Percentiles rank a stretch among this genome's conserved stretches.
Evolutionary conservation across 495 filamentous ascomycete species (phyloP).

Genomic region (Arthonia radiata): DNA sequence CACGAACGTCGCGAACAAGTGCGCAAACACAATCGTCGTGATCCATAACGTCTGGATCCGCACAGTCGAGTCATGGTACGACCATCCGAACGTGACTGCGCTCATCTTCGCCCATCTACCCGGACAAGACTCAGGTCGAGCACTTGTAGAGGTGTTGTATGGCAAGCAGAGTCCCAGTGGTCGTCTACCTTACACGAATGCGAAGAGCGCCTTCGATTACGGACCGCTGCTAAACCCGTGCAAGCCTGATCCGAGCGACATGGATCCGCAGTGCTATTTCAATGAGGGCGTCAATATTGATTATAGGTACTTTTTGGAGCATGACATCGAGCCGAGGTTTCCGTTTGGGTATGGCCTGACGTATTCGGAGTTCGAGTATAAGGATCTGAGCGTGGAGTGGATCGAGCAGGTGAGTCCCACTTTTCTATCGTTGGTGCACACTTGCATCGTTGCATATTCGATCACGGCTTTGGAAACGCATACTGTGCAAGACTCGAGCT

Average conservation of each 20-base stretch:
- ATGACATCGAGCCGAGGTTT: conserved; percentile 5
- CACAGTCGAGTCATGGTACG: conserved; percentile 6
- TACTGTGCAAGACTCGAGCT: no score
- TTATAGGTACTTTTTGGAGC: conserved; percentile 73
- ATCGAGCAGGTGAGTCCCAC: no score
- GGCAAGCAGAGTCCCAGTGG: conserved; percentile 9
- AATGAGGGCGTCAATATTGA: conserved; percentile 67
- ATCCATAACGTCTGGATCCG: conserved; percentile 10
- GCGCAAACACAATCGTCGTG: conserved; percentile 9
- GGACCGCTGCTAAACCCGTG: conserved; percentile 7
- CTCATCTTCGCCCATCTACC: conserved; percentile 9
- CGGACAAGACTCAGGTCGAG: conserved; percentile 8
- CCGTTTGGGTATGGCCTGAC: conserved; percentile 4
- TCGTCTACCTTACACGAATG: conserved; percentile 8
- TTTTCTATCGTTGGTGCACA: no score
- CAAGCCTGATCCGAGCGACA: no score
- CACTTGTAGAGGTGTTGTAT: conserved; percentile 8
- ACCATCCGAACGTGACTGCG: conserved; percentile 10
- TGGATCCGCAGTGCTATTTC: conserved; percentile 74
- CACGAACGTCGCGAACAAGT: conserved; percentile 7
- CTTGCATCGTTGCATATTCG: no score
- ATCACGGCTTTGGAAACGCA: no score
- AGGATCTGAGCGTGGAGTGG: no score
- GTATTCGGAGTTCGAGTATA: conserved; percentile 4
- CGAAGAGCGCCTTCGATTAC: conserved; percentile 6